These are phyloP conservation scores for Peziza echinospora DNA, from an alignment of 495 filamentous ascomycete genomes.

Conservation along the genomic window DNA sequence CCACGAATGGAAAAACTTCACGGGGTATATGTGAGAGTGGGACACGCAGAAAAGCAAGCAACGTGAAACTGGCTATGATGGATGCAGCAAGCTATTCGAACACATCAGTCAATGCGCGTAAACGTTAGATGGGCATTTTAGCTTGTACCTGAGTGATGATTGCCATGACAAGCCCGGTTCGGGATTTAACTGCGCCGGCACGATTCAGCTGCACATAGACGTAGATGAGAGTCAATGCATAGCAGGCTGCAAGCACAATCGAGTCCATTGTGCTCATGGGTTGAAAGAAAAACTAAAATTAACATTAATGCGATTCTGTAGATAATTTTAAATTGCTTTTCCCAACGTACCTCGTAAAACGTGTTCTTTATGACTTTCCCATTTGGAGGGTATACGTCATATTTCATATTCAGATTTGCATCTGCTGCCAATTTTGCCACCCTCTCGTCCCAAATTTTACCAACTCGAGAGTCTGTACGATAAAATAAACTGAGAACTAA, in stretches of 20 bases:
- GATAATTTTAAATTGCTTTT: too few relatives aligned
- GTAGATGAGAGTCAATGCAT: constrained; percentile 35
- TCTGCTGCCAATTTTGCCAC: constrained; percentile 26
- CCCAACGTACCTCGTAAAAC: constrained; percentile 34
- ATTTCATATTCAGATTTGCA: constrained; percentile 23
- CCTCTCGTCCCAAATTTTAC: constrained; percentile 35
- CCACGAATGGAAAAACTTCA: constrained; percentile 43
- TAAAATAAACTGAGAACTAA: constrained; percentile 53
- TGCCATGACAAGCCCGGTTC: constrained; percentile 41
- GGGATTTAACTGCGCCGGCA: constrained; percentile 44
- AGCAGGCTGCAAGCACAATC: constrained; percentile 35
- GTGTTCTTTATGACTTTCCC: constrained; percentile 29
- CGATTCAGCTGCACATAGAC: constrained; percentile 35
- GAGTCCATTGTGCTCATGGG: constrained; percentile 41
- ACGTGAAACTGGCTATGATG: constrained; percentile 40
- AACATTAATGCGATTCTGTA: constrained; percentile 22
- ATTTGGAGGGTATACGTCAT: constrained; percentile 37
- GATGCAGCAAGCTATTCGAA: constrained; percentile 35
- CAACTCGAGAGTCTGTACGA: constrained; percentile 33
- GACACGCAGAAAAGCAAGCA: constrained; percentile 39
- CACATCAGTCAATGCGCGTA: constrained; percentile 6
- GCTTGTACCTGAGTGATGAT: constrained; percentile 31
- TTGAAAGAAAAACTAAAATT: constrained; percentile 45
- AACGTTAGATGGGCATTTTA: neutral
- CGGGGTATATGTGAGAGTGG: constrained; percentile 37